Base-by-base conservation (phyloP, 2,329 filamentous ascomycete species). In the Camptophora hylomeconis region DNA sequence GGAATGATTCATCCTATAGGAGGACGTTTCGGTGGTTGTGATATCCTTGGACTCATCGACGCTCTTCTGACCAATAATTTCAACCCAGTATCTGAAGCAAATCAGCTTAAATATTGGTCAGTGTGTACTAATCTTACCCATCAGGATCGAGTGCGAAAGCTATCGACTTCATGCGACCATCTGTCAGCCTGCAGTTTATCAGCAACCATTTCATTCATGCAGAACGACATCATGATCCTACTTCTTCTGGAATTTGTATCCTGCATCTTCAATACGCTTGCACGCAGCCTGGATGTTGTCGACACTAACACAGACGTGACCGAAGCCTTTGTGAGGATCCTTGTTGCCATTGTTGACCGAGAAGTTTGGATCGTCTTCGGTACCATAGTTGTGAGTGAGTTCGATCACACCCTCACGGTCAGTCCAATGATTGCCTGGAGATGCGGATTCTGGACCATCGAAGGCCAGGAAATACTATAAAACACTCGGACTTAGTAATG, bases 201-300 rank as follows among this genome's bases (percentile, higher is more conserved):
- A n/a, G n/a, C n/a, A n/a, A n/a, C n/a, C n/a, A n/a, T n/a, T n/a
- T n/a, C n/a, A n/a, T n/a, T n/a, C n/a, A n/a, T n/a, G n/a, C n/a
- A n/a, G n/a, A n/a, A n/a, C n/a, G n/a, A n/a, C n/a, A n/a, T n/a
- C n/a, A n/a, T n/a, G n/a, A n/a, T n/a, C n/a, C n/a, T n/a, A n/a
- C 59, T 82, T 92, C 72, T 95, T 95, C 66, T 95, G 83, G 59
- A 95, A 98, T 39, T 69, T 70, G 60, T 93, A 93, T 0, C 86
- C 86, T 5, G 80, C 84, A 50, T 87, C 80, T 54, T 92, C 83
- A 36, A 98, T 69, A 33, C 86, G 71, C 61, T 84, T 64, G 63
- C 89, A 95, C 2, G 87, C 86, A 3, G 79, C 82, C 59, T 92
- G 80, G 39, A 94, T 77, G 53, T 82, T 75, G 57, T 84, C 79